These are phyloP conservation scores for Calonectria multiphialidica DNA, from an alignment of 2,329 filamentous ascomycete genomes.

Conservation along the genomic window DNA sequence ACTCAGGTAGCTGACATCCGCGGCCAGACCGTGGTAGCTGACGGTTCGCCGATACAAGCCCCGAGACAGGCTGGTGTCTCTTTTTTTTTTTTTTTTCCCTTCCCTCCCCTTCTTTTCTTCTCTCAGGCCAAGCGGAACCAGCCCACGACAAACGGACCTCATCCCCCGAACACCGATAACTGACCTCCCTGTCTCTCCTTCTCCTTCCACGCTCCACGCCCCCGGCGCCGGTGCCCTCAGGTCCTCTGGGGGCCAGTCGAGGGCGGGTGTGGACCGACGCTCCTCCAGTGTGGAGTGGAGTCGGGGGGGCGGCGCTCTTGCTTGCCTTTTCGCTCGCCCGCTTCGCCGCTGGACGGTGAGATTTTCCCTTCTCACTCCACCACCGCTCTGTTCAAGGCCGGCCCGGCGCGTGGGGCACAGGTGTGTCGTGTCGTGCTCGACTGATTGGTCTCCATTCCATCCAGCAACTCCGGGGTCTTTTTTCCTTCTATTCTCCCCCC, in stretches of 20 bases:
- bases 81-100: not conserved
- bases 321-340: constrained; percentile 33
- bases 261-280: constrained; percentile 14
- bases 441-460: constrained; percentile 49
- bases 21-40: not conserved
- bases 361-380: constrained; percentile 39
- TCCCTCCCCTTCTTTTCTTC: not conserved
- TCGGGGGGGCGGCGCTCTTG: constrained; percentile 20
- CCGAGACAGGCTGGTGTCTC: constrained; percentile 12
- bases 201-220: constrained; percentile 36
- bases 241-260: constrained; percentile 15
- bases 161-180: constrained; percentile 28
- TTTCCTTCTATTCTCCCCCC: constrained; percentile 19
- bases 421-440: constrained; percentile 45
- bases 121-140: constrained; percentile 16
- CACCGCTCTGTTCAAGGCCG: constrained; percentile 29
- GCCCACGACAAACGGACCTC: constrained; percentile 13
- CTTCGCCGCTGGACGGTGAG: constrained; percentile 43
- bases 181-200: constrained; percentile 31
- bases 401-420: constrained; percentile 47
- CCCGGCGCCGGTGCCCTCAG: constrained; percentile 35
- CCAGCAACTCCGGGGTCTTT: constrained; percentile 35
- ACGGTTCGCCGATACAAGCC: constrained; percentile 29
- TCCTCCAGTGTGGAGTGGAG: constrained; percentile 25
- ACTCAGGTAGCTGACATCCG: not conserved